Base-by-base conservation (phyloP, 306 rosid genomes). In the Castanea mollissima region DNA sequence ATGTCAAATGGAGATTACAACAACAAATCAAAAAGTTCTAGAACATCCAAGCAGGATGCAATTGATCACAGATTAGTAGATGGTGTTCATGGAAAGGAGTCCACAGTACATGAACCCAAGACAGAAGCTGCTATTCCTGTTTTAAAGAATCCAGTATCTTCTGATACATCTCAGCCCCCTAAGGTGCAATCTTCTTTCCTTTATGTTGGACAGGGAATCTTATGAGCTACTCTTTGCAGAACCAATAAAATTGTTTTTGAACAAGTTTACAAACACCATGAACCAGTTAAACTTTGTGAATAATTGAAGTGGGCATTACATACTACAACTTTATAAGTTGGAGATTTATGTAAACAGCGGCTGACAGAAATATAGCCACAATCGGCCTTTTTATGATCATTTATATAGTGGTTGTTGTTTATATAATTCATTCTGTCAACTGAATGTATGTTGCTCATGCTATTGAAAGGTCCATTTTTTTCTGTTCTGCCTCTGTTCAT, bases 1-100 rank as follows among this genome's bases (percentile, higher is more conserved):
- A 29, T 77, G 77, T 82, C 85, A 58, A 91, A 88, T 89, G 94
- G 92, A 75, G 82, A 84, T 69, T 81, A 82, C 74, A 56, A 76
- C 78, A 75, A 74, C 85, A 86, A 84, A 73, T 80, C 87, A 16
- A 89, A 85, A 89, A 76, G 79, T 83, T 80, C 88, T 57, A 78
- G 75, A 74, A 84, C 27, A 52, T 60, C 74, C 76, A 76, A 79
- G 69, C 88, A 71, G 56, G 94, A 91, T 78, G 82, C 76, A 73
- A 81, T 56, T 75, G 85, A 81, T 79, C 78, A 76, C 38, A 78
- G 64, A 74, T 77, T 70, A 38, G 74, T 69, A 35, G 82, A 86
- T 63, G 82, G 52, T 68, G 74, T 80, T 74, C 44, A 49, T 44
- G 85, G 82, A 78, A 83, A 77, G 70, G 86, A 52, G 58, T 76